Percentiles rank a stretch among this genome's conserved stretches.
Evolutionary conservation across 2,329 filamentous ascomycete genomes (phyloP).

Genomic region (Blastomyces gilchristii): DNA sequence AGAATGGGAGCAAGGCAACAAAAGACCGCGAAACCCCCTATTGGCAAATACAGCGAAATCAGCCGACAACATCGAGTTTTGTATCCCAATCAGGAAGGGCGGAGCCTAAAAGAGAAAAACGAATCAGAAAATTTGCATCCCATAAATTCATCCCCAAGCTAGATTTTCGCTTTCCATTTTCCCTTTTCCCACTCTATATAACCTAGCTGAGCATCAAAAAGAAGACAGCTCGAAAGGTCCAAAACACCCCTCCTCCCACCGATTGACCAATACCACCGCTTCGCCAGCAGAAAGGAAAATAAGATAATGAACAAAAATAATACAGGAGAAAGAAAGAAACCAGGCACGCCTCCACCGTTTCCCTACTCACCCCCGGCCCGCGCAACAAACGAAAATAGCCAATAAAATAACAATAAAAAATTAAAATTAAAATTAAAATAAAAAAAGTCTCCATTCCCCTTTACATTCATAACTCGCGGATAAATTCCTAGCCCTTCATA

Average conservation of each 20-base stretch:
- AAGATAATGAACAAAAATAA: not conserved
- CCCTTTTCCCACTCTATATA: not conserved
- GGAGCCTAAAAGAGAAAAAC: not conserved
- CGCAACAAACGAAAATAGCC: too few species aligned
- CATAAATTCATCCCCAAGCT: not conserved
- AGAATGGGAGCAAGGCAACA: not conserved
- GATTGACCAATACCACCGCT: not conserved
- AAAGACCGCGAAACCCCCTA: too few species aligned
- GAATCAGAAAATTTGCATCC: not conserved
- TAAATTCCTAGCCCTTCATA: conserved; percentile 50
- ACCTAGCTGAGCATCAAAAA: not conserved
- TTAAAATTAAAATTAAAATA: too few species aligned
- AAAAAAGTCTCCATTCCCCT: not conserved
- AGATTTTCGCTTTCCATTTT: not conserved
- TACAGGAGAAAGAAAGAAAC: not conserved
- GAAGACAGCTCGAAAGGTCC: not conserved
- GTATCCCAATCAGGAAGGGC: too few species aligned
- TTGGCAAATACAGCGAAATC: too few species aligned
- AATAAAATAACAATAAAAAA: not conserved
- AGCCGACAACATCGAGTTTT: too few species aligned
- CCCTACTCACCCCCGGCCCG: not conserved
- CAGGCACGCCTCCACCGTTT: not conserved
- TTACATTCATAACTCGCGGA: not conserved
- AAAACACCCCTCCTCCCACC: not conserved
- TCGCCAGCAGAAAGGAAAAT: not conserved